Evolutionary conservation across 2,329 filamentous ascomycete species (phyloP).

Genomic region (Fusarium annulatum): DNA sequence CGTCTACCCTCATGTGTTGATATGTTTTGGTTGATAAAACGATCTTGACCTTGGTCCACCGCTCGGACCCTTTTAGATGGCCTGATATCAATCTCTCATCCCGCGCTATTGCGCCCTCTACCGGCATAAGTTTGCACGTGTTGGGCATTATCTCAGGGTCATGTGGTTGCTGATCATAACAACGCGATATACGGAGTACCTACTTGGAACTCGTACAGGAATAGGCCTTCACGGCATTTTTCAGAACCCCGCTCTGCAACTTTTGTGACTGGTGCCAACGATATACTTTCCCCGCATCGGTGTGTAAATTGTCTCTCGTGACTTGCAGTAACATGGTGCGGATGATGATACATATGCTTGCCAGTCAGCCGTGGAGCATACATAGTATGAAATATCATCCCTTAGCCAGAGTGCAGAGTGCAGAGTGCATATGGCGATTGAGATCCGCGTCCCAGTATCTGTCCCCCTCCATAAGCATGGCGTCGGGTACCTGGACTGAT

Average conservation of each 20-base stretch:
- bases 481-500: constrained; percentile 31
- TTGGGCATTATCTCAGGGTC: constrained; percentile 32
- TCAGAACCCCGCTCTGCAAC: constrained; percentile 18
- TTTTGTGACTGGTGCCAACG: constrained; percentile 29
- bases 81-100: constrained; percentile 12
- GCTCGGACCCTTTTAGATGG: constrained; percentile 18
- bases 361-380: neutral
- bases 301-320: constrained; percentile 24
- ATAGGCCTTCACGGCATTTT: constrained; percentile 11
- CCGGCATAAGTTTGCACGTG: constrained; percentile 14
- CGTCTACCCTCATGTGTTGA: neutral
- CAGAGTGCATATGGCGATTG: constrained; percentile 9
- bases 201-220: neutral
- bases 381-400: neutral
- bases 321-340: constrained; percentile 26
- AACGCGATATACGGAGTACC: neutral
- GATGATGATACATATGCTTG: constrained; percentile 10
- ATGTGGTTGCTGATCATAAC: constrained; percentile 39
- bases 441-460: constrained; percentile 31
- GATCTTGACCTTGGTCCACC: constrained; percentile 1
- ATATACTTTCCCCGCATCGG: constrained; percentile 29
- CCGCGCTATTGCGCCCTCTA: constrained; percentile 13
- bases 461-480: neutral
- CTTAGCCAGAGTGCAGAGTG: neutral
- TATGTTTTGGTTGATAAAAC: neutral